Base-by-base conservation (phyloP, 768 basidiomycete species). In the Suillus clintonianus region DNA sequence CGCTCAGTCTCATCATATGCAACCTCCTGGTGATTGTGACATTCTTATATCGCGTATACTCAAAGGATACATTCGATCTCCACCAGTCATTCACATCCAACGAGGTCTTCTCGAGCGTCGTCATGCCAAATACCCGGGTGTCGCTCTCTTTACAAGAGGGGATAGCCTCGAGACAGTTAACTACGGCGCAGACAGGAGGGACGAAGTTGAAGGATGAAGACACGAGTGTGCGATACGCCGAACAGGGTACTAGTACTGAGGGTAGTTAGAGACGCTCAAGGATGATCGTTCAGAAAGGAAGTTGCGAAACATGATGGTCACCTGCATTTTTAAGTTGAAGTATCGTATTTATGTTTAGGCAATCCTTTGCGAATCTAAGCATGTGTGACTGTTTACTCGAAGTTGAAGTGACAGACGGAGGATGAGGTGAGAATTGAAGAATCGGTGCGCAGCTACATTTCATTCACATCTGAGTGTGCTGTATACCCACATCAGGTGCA, bases 11-110 rank as follows among this genome's bases (percentile, higher is more conserved):
- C 27, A 60, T 74, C 43, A 62, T 74, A 8, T 75, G 73, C 64
- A 71, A 73, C 27, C 61, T 68, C 14, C 65, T 74, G 37, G 74
- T 74, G 47, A 64, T 74, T 34, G 68, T 71, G 22, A 36, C 68
- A 15, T 73, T 70, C 9, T 14, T 68, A 8, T 67, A 71, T 48
- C 71, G 65, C 19, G n/a, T 68, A 4, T 68, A n/a, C 34, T 30
- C 19, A 42, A 62, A 61, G 27, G 51, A 41, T 5, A 39, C 7
- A 5, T 41, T 19, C 15, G 60, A 66, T 53, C 60, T 67, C 2
- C 65, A 69, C 4, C 36, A 24, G 36, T 17, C 54, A 37, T 24
- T 37, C 19, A 3, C 22, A 37, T 37, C 54, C 11, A 22, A 37
- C 22, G 54, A 15, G 22, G 22, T 56, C 15, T 37, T 56, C 36